Evolutionary conservation across 2,329 filamentous ascomycete species (phyloP), one percentile per base, ranked within the genome.

Genomic region (Saccharata proteae): DNA sequence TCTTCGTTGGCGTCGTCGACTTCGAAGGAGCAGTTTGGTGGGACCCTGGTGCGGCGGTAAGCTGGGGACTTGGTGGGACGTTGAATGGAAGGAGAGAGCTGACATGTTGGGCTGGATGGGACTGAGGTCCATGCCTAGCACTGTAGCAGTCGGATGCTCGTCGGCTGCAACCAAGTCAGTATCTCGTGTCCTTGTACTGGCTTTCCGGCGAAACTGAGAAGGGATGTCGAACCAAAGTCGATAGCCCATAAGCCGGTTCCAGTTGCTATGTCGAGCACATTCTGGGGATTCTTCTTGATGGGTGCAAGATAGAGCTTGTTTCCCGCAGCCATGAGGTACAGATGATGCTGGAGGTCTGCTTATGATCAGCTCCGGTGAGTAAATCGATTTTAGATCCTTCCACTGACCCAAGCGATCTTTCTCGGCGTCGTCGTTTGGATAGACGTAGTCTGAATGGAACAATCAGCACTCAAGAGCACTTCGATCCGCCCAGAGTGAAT

Each of bases 61-160:
- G 4, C 62, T 62, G 38, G 67, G 64, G 28, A 65, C n/a, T 66
- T 10, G 58, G 55, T 2, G 49, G 53, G 11, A 59, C 45, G 37
- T 59, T 56, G n/a, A 26, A 7, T 7, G 14, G 8, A 9, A 26
- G 25, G 11, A 26, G 7, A 8, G 8, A 9, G 14, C 13, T n/a
- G 11, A 8, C 8, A 13, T 15, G 9, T n/a, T n/a, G 2, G 29
- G 29, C 14, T 36, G 34, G 7, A 24, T 59, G 21, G 64, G 62
- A 1, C 58, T 62, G 26, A 67, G 55, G 40, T 67, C 63, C 14
- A 55, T 60, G 22, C 64, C 65, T 4, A 55, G 56, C 22, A 69
- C 55, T 16, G 49, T 43, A 10, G 62, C 57, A 15, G 45, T 45
- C 5, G 57, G 55, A 35, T 55, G 38, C 6, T 36, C 24, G 28